A percentile compares a stretch with the other conserved stretches of the same genome.
These are phyloP conservation scores for Dissophora ornata DNA, from an alignment of 192 early-diverging fungal genomes.

Conservation along the genomic window DNA sequence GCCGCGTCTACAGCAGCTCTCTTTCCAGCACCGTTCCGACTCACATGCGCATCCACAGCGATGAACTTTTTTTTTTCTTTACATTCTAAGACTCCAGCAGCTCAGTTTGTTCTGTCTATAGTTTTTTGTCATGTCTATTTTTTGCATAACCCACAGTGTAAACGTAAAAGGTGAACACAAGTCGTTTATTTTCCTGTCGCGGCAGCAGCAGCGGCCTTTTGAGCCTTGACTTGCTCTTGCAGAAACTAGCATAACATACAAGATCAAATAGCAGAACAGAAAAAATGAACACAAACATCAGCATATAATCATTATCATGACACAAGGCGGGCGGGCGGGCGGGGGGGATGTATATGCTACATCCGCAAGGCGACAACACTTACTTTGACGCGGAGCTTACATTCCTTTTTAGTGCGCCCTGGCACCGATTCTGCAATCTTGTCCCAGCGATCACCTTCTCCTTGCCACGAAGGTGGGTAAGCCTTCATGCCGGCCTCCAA, in stretches of 20 bases:
- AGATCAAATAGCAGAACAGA: background rate
- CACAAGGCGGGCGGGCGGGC: too few relatives aligned
- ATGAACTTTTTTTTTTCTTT: too few relatives aligned
- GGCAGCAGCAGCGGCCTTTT: slow-evolving; percentile 46
- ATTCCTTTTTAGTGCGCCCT: slow-evolving; percentile 72
- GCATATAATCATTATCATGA: too few relatives aligned
- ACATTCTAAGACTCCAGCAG: too few relatives aligned
- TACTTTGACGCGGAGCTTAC: slow-evolving; percentile 72
- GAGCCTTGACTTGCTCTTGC: slow-evolving; percentile 61
- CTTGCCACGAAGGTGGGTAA: slow-evolving; percentile 67
- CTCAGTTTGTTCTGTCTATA: too few relatives aligned
- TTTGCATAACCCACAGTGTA: too few relatives aligned
- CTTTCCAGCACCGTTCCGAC: background rate
- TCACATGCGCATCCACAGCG: background rate
- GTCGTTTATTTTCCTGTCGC: slow-evolving; percentile 8
- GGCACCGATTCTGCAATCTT: slow-evolving; percentile 68
- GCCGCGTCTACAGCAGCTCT: background rate
- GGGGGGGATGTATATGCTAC: background rate
- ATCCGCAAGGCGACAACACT: background rate
- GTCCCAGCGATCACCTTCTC: slow-evolving; percentile 72
- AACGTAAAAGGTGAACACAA: too few relatives aligned
- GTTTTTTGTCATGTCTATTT: too few relatives aligned
- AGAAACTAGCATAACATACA: slow-evolving; percentile 38
- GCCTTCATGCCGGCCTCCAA: slow-evolving; percentile 68
- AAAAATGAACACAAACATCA: too few relatives aligned